Evolutionary conservation across 106 monocot genomes (phyloP).

Genomic region (Agapanthus africanus): DNA sequence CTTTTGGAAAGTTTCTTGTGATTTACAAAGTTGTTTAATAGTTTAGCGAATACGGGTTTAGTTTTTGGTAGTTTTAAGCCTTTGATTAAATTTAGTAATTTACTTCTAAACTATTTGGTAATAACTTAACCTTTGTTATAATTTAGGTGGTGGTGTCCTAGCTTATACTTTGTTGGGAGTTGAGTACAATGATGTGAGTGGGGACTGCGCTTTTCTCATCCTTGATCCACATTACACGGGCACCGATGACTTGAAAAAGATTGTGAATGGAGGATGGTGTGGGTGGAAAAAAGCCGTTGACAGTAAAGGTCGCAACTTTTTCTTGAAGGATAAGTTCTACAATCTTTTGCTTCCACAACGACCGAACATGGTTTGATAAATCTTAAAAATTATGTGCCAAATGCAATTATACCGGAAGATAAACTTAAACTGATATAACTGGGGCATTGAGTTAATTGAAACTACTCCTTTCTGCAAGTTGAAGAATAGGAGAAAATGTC

Average conservation of each 20-base stretch:
- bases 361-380: conserved; percentile 89
- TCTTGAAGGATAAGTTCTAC: conserved; percentile 92
- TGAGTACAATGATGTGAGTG: conserved; percentile 78
- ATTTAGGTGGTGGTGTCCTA: conserved; percentile 87
- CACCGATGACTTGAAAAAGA: conserved; percentile 75
- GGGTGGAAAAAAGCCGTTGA: conserved; percentile 95
- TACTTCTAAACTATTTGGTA: no score
- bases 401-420: no score
- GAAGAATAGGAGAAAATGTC: no score
- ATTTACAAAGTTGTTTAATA: background rate
- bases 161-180: conserved; percentile 91
- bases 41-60: no score
- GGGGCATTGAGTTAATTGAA: no score
- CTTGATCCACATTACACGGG: conserved; percentile 97
- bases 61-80: no score
- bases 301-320: conserved; percentile 81
- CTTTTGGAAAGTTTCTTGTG: background rate
- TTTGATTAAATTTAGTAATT: no score
- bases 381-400: no score
- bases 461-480: no score
- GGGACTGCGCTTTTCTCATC: conserved; percentile 96
- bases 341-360: conserved; percentile 97
- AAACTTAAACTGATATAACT: no score
- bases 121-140: background rate
- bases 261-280: conserved; percentile 87